Conservation (phyloP, 148 eudicot genomes). For the Hydrangea macrophylla region DNA sequence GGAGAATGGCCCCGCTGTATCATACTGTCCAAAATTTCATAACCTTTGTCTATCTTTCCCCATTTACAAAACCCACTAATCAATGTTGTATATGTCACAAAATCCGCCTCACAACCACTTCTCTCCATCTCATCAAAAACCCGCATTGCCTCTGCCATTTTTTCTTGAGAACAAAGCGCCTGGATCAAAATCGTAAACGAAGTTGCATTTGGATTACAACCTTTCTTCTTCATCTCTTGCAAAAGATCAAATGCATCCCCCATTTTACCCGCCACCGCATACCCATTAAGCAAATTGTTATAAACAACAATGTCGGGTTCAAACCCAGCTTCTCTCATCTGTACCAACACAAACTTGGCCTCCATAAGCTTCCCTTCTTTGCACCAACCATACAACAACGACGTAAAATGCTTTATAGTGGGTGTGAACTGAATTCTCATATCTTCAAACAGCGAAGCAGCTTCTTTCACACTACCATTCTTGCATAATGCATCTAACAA, state of each 20-base stretch:
- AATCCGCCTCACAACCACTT: conserved; percentile 76
- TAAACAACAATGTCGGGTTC: conserved; percentile 90
- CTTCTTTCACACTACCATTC: conserved; percentile 90
- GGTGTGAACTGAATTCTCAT: conserved; percentile 72
- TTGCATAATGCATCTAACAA: conserved; percentile 90
- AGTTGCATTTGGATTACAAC: conserved; percentile 78
- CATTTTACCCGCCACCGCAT: conserved; percentile 75
- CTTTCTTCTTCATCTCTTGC: conserved; percentile 85
- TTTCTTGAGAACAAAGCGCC: conserved; percentile 74
- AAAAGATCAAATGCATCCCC: conserved; percentile 83
- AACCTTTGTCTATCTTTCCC: conserved; percentile 63
- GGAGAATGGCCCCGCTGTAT: conserved; percentile 65
- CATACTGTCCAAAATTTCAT: conserved; percentile 70
- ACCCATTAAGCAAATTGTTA: conserved; percentile 83
- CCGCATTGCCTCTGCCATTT: conserved; percentile 71
- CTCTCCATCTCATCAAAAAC: conserved; percentile 64
- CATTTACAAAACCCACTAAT: conserved; percentile 87
- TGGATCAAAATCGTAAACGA: conserved; percentile 85
- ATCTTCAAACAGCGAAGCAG: conserved; percentile 82
- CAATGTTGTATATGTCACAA: conserved; percentile 72
- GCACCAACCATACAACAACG: conserved; percentile 91
- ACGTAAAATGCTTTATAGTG: conserved; percentile 79
- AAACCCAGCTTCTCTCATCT: conserved; percentile 77
- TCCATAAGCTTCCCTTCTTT: conserved; percentile 80
- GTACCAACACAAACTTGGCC: conserved; percentile 79